Evolutionary conservation across 345 rosid species (phyloP).

Genomic region (Lepidium aucheri): DNA sequence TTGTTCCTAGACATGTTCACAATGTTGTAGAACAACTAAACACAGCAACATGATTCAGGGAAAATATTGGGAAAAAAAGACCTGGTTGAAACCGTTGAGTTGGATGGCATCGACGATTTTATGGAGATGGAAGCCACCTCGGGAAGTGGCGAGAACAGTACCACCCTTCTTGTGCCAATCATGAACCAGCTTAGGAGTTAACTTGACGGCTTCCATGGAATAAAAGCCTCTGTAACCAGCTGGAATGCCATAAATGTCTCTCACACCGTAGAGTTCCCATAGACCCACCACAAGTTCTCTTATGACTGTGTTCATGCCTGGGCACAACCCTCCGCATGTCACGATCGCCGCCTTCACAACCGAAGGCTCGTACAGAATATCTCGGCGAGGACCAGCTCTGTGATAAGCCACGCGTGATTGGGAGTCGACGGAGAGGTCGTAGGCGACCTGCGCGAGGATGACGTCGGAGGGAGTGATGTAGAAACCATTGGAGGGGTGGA

Average conservation of each 20-base stretch:
- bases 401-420: constrained; percentile 38
- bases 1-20: not conserved
- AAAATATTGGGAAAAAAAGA: not conserved
- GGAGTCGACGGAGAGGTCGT: constrained; percentile 34
- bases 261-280: constrained; percentile 81
- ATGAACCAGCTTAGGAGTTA: constrained; percentile 57
- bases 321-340: constrained; percentile 88
- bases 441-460: constrained; percentile 52
- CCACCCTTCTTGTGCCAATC: constrained; percentile 83
- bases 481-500: constrained; percentile 56
- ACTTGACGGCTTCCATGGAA: constrained; percentile 37
- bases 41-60: not conserved
- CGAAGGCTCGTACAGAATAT: constrained; percentile 40
- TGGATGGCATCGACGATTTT: constrained; percentile 70
- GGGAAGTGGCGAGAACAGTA: constrained; percentile 67
- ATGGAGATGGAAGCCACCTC: constrained; percentile 67
- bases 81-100: constrained; percentile 57
- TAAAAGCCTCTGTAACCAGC: constrained; percentile 92
- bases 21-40: not conserved
- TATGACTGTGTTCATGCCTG: constrained; percentile 81
- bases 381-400: constrained; percentile 69
- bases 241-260: constrained; percentile 55
- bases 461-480: constrained; percentile 52
- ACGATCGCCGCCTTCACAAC: constrained; percentile 56
- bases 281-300: constrained; percentile 83